phyloP scores from a whole-genome alignment of 441 rosid species.

The Biscutella laevigata region DNA sequence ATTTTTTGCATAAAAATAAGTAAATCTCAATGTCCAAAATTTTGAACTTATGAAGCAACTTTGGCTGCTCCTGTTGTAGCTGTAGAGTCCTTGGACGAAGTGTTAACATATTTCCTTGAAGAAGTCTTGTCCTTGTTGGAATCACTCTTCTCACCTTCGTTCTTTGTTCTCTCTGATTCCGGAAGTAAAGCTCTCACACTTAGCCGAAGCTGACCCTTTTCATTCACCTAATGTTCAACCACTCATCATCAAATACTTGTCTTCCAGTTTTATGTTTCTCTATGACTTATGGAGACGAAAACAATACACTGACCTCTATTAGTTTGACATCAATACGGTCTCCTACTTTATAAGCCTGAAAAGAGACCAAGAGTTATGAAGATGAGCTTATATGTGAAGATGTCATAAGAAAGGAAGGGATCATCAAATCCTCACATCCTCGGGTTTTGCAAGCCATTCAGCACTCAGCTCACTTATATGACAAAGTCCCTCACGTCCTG shows the following conservation, averaged over 20 bases:
- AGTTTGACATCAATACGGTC: slow-evolving; percentile 92
- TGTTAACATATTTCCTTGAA: slow-evolving; percentile 30
- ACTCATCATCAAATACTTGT: neutral
- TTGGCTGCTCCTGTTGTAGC: slow-evolving; percentile 31
- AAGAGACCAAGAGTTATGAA: neutral
- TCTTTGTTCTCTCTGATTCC: slow-evolving; percentile 40
- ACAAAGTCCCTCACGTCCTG: slow-evolving; percentile 98
- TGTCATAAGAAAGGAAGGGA: neutral
- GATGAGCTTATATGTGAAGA: neutral
- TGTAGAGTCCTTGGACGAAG: slow-evolving; percentile 32
- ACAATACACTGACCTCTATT: slow-evolving; percentile 60
- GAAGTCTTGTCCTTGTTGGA: slow-evolving; percentile 31
- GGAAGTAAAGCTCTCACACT: slow-evolving; percentile 87
- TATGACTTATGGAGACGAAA: neutral
- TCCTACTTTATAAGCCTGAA: slow-evolving; percentile 80
- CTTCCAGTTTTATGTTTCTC: slow-evolving; percentile 6
- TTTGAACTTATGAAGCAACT: no score
- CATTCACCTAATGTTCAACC: slow-evolving; percentile 58
- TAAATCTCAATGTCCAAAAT: no score
- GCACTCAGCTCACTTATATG: slow-evolving; percentile 92
- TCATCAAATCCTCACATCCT: slow-evolving; percentile 68
- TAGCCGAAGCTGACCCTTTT: slow-evolving; percentile 93
- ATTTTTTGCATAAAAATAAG: no score
- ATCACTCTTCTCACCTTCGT: slow-evolving; percentile 34
- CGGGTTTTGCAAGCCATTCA: slow-evolving; percentile 85